Base-by-base conservation (phyloP, 768 basidiomycete species). In the Amylocystis lapponica region DNA sequence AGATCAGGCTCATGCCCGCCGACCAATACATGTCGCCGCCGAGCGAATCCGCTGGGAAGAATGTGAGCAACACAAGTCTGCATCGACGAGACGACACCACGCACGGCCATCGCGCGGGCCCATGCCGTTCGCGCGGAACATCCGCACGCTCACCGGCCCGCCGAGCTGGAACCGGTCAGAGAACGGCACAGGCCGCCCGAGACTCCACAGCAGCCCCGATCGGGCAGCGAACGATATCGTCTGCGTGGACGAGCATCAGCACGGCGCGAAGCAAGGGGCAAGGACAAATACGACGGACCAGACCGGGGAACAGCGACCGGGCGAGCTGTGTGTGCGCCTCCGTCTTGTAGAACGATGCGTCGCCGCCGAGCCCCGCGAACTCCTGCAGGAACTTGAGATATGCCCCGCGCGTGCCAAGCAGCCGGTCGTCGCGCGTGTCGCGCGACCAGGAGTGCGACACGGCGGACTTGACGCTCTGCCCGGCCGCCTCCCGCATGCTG, bases 151-250 rank as follows among this genome's bases (percentile, higher is more conserved):
- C 6, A 83, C 77, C 0, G 96, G 93, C 0, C 96, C 96, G 20
- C 96, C 96, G 0, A 97, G 74, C 51, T 95, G 93, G 61, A 92
- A 92, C 5, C 92, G 79, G 64, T 99, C 96, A 1, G 81, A 73
- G 54, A 89, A 85, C 19, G 80, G 72, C 6, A 76, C 71, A 11
- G 69, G 62, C 10, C 69, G 64, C 10, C 67, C 65, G 6, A 95
- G 60, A 36, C 81, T 76, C 57, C 78, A 78, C 10, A 98, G 65
- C 20, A 88, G 45, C 2, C 94, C 94, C 0, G 79, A 68, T 8
- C 83, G 72, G 2, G 80, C 79, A 3, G 85, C 76, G 12, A 95
- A 66, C 0, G 92, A 91, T 30, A 87, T 49, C 3, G 81, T 76
- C 93, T 94, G 16, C 16, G 9, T 36, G 8, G 30, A 29, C 31